phyloP scores from a whole-genome alignment of 495 filamentous ascomycete species.

The Bathelium albidoporum region DNA sequence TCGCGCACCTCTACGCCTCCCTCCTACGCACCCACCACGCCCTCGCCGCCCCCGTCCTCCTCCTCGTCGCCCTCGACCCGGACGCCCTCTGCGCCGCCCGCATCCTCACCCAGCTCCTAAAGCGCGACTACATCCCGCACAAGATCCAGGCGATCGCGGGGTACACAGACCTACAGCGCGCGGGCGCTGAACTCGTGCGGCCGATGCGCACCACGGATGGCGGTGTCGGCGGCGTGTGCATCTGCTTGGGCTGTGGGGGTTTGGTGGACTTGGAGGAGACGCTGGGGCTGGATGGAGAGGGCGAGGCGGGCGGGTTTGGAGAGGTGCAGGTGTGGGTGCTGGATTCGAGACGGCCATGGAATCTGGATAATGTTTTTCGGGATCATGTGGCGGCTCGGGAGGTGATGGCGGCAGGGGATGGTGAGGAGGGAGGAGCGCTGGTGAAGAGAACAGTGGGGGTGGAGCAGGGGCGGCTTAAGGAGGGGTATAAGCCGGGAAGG shows the following conservation, averaged over 20 bases:
- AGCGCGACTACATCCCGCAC: constrained; percentile 95
- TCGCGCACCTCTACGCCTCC: constrained; percentile 82
- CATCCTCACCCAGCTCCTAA: constrained; percentile 80
- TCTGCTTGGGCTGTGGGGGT: constrained; percentile 88
- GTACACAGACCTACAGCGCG: constrained; percentile 77
- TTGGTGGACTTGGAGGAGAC: constrained; percentile 72
- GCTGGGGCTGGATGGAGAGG: constrained; percentile 51
- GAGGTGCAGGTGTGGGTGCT: constrained; percentile 88
- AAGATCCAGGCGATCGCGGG: constrained; percentile 92
- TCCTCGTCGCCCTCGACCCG: constrained; percentile 86
- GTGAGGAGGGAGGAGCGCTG: constrained; percentile 39
- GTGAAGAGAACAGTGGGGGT: constrained; percentile 40
- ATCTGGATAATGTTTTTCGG: constrained; percentile 84
- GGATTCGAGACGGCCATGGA: constrained; percentile 88
- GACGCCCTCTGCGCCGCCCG: constrained; percentile 93
- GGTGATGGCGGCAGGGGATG: constrained; percentile 25
- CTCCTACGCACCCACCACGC: constrained; percentile 72
- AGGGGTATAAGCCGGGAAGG: constrained; percentile 60
- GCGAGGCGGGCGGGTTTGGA: constrained; percentile 48
- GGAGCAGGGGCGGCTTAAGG: constrained; percentile 55
- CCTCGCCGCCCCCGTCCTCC: constrained; percentile 77
- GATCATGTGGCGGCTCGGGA: constrained; percentile 45
- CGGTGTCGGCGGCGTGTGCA: constrained; percentile 72
- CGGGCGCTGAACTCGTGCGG: constrained; percentile 61
- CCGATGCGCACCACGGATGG: constrained; percentile 75